These are phyloP conservation scores for Lichtheimia ramosa DNA, from an alignment of 371 early-diverging fungal species.

Conservation along the genomic window DNA sequence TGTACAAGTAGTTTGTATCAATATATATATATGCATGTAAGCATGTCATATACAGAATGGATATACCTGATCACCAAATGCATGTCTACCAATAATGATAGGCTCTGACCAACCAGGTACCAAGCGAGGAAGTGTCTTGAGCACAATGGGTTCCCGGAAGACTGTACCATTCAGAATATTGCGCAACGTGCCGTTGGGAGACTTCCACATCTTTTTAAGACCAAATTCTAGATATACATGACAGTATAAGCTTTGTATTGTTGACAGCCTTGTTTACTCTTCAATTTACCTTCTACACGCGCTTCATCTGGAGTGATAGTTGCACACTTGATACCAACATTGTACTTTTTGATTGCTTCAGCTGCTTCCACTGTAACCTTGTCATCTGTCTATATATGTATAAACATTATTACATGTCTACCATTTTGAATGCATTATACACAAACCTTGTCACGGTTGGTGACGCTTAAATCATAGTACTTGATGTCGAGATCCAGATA, in stretches of 20 bases:
- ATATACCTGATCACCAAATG: conserved; percentile 91
- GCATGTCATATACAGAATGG: not conserved
- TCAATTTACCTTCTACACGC: conserved; percentile 79
- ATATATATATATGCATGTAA: not conserved
- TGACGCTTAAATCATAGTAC: conserved; percentile 93
- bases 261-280: no score
- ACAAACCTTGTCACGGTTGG: conserved; percentile 80
- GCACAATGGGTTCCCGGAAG: conserved; percentile 95
- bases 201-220: conserved; percentile 94
- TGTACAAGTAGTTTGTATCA: conserved; percentile 19
- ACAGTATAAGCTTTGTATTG: not conserved
- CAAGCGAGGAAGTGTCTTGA: conserved; percentile 85
- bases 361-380: conserved; percentile 95
- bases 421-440: not conserved
- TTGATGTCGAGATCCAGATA: conserved; percentile 91
- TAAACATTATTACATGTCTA: not conserved
- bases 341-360: conserved; percentile 93
- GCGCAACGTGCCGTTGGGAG: conserved; percentile 96
- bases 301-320: conserved; percentile 98
- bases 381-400: conserved; percentile 87
- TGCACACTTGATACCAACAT: conserved; percentile 98
- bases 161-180: conserved; percentile 96
- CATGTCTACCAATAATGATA: conserved; percentile 95
- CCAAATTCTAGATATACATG: conserved; percentile 71
- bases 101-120: conserved; percentile 95